Conservation (phyloP, 2,329 filamentous ascomycete genomes). For the Aspergillus quadrilineatus region DNA sequence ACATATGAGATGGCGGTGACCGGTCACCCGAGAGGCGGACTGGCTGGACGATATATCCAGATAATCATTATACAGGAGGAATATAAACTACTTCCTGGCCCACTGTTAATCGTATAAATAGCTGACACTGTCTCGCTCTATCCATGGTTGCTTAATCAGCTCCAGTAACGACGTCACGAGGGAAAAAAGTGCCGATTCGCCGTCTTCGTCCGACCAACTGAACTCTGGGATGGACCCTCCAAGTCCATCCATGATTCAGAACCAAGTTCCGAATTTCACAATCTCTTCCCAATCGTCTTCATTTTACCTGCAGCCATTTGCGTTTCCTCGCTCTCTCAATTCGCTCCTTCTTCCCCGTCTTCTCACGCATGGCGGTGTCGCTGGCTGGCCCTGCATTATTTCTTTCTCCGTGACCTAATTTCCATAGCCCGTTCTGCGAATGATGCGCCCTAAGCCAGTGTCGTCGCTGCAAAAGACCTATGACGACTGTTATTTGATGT, state of each 20-base stretch:
- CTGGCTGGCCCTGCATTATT: constrained; percentile 24
- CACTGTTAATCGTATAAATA: neutral
- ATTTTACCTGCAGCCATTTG: neutral
- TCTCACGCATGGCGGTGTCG: constrained; percentile 22
- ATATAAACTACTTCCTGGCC: neutral
- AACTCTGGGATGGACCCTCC: neutral
- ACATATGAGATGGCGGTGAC: constrained; percentile 13
- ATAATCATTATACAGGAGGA: constrained; percentile 8
- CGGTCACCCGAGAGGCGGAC: constrained; percentile 7
- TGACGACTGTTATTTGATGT: constrained; percentile 92
- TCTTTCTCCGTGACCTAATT: constrained; percentile 11
- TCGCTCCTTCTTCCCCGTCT: neutral
- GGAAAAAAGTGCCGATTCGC: constrained; percentile 13
- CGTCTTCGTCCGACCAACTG: constrained; percentile 1
- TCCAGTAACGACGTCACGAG: constrained; percentile 14
- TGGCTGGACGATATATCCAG: constrained; percentile 12
- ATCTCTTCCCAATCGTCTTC: neutral
- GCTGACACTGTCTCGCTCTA: neutral
- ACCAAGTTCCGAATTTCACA: neutral
- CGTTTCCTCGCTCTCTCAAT: neutral
- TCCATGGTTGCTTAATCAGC: constrained; percentile 7
- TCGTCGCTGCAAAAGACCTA: constrained; percentile 93
- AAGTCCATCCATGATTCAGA: neutral
- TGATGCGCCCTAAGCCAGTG: constrained; percentile 59
- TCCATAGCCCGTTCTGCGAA: constrained; percentile 27